These are phyloP conservation scores for Turritis glabra DNA, from an alignment of 345 rosid species.

Conservation along the genomic window DNA sequence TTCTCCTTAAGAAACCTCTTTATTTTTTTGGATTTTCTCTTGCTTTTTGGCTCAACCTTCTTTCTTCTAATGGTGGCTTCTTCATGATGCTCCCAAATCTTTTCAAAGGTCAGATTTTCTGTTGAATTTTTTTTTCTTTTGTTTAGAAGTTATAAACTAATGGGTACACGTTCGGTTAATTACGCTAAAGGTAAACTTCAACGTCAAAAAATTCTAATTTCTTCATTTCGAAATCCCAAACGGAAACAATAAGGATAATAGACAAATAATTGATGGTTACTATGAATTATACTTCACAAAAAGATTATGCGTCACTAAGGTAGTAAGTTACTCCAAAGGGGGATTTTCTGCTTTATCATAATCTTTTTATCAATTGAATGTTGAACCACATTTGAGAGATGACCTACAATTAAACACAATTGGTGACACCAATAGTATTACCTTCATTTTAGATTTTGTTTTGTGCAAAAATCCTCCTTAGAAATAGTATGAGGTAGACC, in stretches of 20 bases:
- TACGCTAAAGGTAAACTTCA: neutral
- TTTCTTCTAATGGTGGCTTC: slow-evolving; percentile 49
- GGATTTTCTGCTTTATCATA: neutral
- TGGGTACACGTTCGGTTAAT: neutral
- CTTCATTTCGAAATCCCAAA: neutral
- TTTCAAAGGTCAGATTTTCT: slow-evolving; percentile 38
- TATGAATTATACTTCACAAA: neutral
- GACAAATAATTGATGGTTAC: neutral
- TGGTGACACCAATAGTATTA: neutral
- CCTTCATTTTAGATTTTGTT: neutral
- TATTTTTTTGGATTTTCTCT: slow-evolving; percentile 26
- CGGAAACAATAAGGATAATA: neutral
- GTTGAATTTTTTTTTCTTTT: neutral
- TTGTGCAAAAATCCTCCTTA: neutral
- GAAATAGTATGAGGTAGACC: neutral
- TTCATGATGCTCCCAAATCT: slow-evolving; percentile 36
- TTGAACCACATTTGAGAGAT: neutral
- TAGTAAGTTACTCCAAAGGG: neutral
- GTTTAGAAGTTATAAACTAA: neutral
- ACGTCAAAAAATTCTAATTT: neutral
- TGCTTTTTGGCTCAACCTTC: slow-evolving; percentile 47
- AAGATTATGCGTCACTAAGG: neutral
- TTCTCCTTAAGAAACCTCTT: slow-evolving; percentile 33
- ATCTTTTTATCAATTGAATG: neutral
- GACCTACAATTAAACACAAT: neutral